phyloP scores from a whole-genome alignment of 2,329 filamentous ascomycete genomes.

The Hypoxylon sp. region DNA sequence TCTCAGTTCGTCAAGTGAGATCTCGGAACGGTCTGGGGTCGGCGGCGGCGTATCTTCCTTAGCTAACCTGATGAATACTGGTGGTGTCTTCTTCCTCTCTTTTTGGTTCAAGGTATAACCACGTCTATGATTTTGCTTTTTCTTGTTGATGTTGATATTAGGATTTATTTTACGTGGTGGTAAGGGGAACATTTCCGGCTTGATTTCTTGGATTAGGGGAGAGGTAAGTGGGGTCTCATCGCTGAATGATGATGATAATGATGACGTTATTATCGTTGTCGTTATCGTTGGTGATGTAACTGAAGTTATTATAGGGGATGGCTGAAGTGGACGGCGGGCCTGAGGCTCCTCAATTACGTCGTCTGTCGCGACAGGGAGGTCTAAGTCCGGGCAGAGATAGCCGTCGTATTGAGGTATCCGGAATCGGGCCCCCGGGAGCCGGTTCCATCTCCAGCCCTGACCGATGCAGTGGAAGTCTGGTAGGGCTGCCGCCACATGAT shows the following conservation, averaged over 20 bases:
- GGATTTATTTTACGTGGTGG: slow-evolving; percentile 27
- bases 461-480: slow-evolving; percentile 50
- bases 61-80: slow-evolving; percentile 7
- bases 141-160: not conserved
- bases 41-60: slow-evolving; percentile 17
- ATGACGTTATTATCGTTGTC: slow-evolving; percentile 4
- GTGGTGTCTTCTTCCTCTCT: slow-evolving; percentile 15
- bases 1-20: slow-evolving; percentile 54
- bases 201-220: not conserved
- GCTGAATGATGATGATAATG: not conserved
- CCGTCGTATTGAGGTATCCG: slow-evolving; percentile 54
- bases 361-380: slow-evolving; percentile 49
- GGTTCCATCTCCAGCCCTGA: slow-evolving; percentile 51
- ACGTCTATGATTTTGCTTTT: not conserved
- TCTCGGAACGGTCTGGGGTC: slow-evolving; percentile 46
- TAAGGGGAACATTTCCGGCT: slow-evolving; percentile 35
- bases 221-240: slow-evolving; percentile 2
- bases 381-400: slow-evolving; percentile 49
- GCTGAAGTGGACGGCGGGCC: slow-evolving; percentile 27
- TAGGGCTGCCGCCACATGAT: slow-evolving; percentile 50
- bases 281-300: slow-evolving; percentile 1
- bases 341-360: slow-evolving; percentile 48
- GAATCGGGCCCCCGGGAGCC: slow-evolving; percentile 49
- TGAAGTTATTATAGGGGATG: slow-evolving; percentile 16
- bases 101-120: not conserved